Evolutionary conservation across 306 rosid genomes (phyloP).

Genomic region (Canavalia gladiata): DNA sequence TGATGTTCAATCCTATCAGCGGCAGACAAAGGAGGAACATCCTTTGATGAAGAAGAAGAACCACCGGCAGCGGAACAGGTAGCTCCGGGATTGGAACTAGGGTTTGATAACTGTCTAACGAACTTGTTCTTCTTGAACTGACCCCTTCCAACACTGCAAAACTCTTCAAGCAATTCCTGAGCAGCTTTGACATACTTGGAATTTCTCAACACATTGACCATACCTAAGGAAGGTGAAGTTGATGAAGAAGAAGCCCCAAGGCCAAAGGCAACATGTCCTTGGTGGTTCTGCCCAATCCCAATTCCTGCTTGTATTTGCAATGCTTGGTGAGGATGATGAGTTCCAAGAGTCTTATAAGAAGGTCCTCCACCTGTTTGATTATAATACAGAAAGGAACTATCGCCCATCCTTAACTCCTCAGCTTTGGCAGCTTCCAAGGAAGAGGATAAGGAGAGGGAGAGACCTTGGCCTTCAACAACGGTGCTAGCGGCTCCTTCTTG

Average conservation of each 20-base stretch:
- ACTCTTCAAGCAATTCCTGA: conserved; percentile 82
- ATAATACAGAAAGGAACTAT: conserved; percentile 57
- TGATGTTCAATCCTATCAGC: conserved; percentile 92
- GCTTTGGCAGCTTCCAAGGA: conserved; percentile 73
- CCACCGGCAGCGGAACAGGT: conserved; percentile 47
- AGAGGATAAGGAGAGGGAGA: conserved; percentile 70
- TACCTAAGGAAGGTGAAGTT: conserved; percentile 56
- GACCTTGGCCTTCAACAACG: conserved; percentile 73
- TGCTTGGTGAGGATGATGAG: conserved; percentile 42
- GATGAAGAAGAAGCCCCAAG: conserved; percentile 55
- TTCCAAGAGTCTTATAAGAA: conserved; percentile 56
- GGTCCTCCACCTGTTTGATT: conserved; percentile 53
- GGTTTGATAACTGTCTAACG: conserved; percentile 69
- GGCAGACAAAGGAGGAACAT: conserved; percentile 70
- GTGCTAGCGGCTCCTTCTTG: conserved; percentile 18
- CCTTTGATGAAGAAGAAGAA: conserved; percentile 73
- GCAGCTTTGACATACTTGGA: conserved; percentile 79
- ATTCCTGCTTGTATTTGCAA: conserved; percentile 48
- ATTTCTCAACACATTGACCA: conserved; percentile 74
- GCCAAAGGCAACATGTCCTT: conserved; percentile 62
- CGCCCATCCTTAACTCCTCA: conserved; percentile 70
- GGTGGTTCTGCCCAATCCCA: conserved; percentile 49
- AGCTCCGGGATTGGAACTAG: conserved; percentile 64
- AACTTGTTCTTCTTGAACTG: conserved; percentile 80
- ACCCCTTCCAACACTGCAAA: conserved; percentile 89